Conservation (phyloP, 2,329 filamentous ascomycete species). For the Clathrospora elynae region DNA sequence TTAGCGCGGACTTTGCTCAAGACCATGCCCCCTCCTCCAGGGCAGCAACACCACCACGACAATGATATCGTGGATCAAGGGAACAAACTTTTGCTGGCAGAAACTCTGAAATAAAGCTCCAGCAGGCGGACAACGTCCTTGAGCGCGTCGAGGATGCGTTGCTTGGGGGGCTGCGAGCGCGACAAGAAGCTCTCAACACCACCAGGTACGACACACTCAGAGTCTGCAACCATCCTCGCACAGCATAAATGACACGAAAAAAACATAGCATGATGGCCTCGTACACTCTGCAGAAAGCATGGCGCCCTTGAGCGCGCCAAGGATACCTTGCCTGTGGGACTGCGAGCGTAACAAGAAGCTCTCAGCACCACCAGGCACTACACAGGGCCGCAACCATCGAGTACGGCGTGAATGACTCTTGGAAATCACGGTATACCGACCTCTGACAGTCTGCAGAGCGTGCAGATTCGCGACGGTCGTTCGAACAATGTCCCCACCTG, state of each 20-base stretch:
- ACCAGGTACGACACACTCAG: constrained; percentile 1
- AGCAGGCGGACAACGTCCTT: background rate
- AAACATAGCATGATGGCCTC: background rate
- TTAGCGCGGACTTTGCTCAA: constrained; percentile 4
- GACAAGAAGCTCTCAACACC: background rate
- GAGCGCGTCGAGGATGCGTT: background rate
- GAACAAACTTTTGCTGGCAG: background rate
- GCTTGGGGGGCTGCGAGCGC: background rate
- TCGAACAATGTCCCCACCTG: background rate
- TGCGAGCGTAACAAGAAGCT: background rate
- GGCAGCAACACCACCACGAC: constrained; percentile 6
- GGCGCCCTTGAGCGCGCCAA: background rate
- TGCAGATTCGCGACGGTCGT: background rate
- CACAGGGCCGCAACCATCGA: too few relatives aligned
- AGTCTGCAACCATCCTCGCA: background rate
- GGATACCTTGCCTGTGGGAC: background rate
- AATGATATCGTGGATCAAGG: background rate
- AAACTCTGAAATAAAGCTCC: background rate
- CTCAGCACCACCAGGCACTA: background rate
- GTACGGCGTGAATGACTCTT: background rate
- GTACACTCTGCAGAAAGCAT: background rate
- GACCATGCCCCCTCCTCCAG: constrained; percentile 2
- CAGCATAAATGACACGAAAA: background rate
- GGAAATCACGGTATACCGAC: background rate
- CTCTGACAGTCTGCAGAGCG: background rate